Percentiles rank a stretch among this genome's conserved stretches.
Conservation (phyloP, 2,329 filamentous ascomycete species). For the Fusarium vanettenii region DNA sequence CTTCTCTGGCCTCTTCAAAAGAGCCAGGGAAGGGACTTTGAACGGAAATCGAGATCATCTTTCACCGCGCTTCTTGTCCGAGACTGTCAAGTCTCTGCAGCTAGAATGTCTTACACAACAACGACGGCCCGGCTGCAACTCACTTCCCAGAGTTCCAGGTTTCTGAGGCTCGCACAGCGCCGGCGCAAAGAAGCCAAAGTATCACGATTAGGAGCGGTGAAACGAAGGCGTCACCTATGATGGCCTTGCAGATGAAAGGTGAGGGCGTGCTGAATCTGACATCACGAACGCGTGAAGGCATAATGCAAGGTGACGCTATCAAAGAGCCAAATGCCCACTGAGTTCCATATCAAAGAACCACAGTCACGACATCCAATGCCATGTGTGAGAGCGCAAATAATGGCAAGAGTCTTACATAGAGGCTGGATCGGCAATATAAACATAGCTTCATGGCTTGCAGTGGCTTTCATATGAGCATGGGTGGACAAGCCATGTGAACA, state of each 20-base stretch:
- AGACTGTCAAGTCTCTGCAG: slow-evolving; percentile 4
- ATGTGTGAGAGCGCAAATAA: background rate
- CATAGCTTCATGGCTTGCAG: slow-evolving; percentile 24
- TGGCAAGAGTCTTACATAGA: background rate
- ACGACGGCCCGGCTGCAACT: slow-evolving; percentile 10
- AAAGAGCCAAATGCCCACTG: background rate
- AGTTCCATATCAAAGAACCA: background rate
- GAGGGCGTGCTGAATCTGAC: slow-evolving; percentile 2
- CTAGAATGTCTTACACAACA: slow-evolving; percentile 4
- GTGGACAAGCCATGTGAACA: background rate
- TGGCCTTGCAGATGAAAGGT: slow-evolving; percentile 1
- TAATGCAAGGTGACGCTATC: slow-evolving; percentile 1
- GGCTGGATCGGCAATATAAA: background rate
- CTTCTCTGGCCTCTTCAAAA: slow-evolving; percentile 10
- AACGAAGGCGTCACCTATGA: slow-evolving; percentile 25
- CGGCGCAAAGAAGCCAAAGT: slow-evolving; percentile 18
- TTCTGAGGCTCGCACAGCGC: slow-evolving; percentile 13
- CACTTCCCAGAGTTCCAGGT: slow-evolving; percentile 1
- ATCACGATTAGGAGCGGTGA: slow-evolving; percentile 25
- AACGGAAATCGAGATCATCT: slow-evolving; percentile 2
- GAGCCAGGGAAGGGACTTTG: slow-evolving; percentile 2
- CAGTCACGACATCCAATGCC: background rate
- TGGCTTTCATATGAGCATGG: slow-evolving; percentile 6
- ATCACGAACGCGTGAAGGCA: background rate
- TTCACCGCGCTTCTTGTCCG: slow-evolving; percentile 1